These are phyloP conservation scores for Nothophytophthora sp. DNA, from an alignment of 352 stramenopile species.

Conservation along the genomic window DNA sequence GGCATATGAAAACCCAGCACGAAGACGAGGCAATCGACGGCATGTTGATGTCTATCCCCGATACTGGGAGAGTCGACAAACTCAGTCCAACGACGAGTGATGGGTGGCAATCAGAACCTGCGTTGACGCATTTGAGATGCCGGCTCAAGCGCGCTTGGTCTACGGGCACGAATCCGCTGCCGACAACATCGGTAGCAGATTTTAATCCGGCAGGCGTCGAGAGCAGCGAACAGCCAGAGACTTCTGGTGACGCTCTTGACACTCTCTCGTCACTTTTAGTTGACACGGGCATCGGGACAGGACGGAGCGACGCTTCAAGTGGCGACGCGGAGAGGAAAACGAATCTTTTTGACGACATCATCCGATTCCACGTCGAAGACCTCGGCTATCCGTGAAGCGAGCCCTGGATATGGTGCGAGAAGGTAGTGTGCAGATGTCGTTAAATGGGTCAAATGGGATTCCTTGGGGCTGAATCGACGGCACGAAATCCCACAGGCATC, in stretches of 20 bases:
- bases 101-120: conserved; percentile 9
- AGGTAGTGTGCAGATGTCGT: too few species aligned
- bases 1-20: conserved; percentile 20
- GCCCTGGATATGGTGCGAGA: too few species aligned
- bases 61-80: not conserved
- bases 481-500: not conserved
- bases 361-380: conserved; percentile 44
- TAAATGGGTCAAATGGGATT: too few species aligned
- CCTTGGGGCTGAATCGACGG: too few species aligned
- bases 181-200: conserved; percentile 16
- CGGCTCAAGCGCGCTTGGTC: conserved; percentile 26
- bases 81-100: conserved; percentile 21
- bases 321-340: not conserved
- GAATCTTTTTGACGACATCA: conserved; percentile 42
- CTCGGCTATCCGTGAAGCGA: conserved; percentile 21
- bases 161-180: conserved; percentile 24
- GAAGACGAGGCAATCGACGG: not conserved
- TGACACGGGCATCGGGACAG: conserved; percentile 27
- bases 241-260: conserved; percentile 30
- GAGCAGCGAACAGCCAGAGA: conserved; percentile 12
- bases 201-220: conserved; percentile 10
- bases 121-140: not conserved
- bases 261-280: conserved; percentile 30
- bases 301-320: too few species aligned
- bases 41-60: not conserved